A percentile compares a stretch with the other conserved stretches of the same genome.
Evolutionary conservation across 192 early-diverging fungal genomes (phyloP).

Genomic region (Podila epicladia): DNA sequence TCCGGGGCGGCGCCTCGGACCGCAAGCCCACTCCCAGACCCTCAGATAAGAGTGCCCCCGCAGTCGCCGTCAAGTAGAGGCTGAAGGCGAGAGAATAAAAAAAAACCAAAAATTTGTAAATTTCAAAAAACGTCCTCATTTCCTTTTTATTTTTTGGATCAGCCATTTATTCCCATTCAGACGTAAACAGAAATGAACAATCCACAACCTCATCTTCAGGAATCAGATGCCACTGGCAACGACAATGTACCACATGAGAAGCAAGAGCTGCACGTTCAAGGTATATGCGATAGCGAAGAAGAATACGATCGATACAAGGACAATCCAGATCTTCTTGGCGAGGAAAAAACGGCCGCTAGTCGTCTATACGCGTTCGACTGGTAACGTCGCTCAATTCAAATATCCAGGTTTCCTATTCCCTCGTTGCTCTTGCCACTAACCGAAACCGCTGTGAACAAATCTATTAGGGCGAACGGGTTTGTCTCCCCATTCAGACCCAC

Average conservation of each 20-base stretch:
- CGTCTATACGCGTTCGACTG: constrained; percentile 39
- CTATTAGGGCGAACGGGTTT: constrained; percentile 27
- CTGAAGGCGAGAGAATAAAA: not conserved
- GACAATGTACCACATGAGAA: not conserved
- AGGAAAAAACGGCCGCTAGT: not conserved
- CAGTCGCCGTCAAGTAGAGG: constrained; percentile 1
- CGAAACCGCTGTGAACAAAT: no score
- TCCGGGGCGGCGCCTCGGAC: not conserved
- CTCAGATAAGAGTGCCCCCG: not conserved
- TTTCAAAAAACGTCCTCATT: no score
- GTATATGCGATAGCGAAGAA: constrained; percentile 1
- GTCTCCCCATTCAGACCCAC: constrained; percentile 39
- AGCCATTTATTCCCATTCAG: no score
- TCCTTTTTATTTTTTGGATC: no score
- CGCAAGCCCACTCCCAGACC: constrained; percentile 5
- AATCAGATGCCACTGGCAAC: no score
- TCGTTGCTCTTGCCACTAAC: not conserved
- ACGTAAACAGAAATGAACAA: no score
- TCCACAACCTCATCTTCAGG: no score
- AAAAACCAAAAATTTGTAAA: no score
- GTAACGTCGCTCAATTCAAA: not conserved
- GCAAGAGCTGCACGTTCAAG: not conserved
- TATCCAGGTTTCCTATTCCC: not conserved
- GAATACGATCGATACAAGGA: constrained; percentile 40
- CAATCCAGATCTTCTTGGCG: constrained; percentile 32